A percentile compares a stretch with the other conserved stretches of the same genome.
Conservation (phyloP, 192 early-diverging fungal species). For the Coemansia aciculifera region DNA sequence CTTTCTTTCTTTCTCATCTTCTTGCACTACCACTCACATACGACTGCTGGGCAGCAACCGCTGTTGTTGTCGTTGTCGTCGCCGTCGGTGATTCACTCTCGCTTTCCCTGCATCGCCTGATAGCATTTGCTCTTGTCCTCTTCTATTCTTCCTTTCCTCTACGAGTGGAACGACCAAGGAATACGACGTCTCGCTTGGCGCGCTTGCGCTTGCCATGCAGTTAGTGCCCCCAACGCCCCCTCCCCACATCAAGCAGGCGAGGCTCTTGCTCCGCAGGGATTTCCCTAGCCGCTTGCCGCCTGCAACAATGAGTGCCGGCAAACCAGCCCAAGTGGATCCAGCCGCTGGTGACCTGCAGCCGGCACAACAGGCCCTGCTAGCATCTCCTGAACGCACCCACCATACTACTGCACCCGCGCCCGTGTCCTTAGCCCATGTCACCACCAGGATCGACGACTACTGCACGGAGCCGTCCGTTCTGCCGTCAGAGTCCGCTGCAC, state of each 20-base stretch:
- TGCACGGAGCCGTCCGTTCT: neutral
- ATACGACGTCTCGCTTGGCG: neutral
- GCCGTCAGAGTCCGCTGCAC: neutral
- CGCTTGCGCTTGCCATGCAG: conserved; percentile 8
- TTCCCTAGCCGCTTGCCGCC: conserved; percentile 2
- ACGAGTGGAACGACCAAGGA: neutral
- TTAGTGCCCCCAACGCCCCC: conserved; percentile 5
- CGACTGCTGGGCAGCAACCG: neutral
- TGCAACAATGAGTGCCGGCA: neutral
- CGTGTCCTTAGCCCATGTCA: neutral
- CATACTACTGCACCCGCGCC: neutral
- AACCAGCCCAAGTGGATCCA: conserved; percentile 1
- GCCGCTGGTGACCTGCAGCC: neutral
- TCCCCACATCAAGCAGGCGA: neutral
- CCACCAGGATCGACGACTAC: conserved; percentile 1
- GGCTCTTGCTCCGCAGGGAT: conserved; percentile 5
- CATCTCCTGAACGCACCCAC: neutral
- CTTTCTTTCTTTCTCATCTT: neutral
- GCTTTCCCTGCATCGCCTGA: neutral
- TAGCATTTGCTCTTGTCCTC: neutral
- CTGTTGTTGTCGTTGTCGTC: neutral
- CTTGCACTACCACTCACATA: neutral
- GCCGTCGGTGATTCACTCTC: neutral
- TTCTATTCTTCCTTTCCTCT: neutral
- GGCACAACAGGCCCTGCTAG: neutral